Conservation (phyloP, 768 basidiomycete genomes). For the Termitomyces eurrhizus region DNA sequence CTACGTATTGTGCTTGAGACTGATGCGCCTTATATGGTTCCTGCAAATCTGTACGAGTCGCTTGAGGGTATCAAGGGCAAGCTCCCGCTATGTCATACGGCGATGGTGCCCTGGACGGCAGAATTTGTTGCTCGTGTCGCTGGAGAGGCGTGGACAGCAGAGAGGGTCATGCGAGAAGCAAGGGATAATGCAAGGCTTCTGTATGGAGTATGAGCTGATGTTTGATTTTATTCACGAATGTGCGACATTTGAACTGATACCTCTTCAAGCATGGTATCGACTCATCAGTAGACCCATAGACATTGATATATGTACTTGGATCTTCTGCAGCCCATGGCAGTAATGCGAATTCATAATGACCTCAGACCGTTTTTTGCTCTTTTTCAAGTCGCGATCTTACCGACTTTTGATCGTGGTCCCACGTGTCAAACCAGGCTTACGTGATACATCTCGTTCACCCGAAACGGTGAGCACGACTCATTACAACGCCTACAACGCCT, state of each 20-base stretch:
- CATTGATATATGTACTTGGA: not conserved
- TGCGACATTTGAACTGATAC: not conserved
- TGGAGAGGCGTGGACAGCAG: conserved; percentile 46
- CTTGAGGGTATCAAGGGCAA: conserved; percentile 52
- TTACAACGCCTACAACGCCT: not conserved
- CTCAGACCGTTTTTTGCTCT: not conserved
- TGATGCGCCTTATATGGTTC: conserved; percentile 87
- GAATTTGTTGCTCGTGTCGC: conserved; percentile 59
- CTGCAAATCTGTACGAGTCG: conserved; percentile 63
- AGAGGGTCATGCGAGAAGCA: conserved; percentile 55
- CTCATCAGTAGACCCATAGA: not conserved
- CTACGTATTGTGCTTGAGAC: conserved; percentile 71
- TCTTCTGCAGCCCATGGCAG: not conserved
- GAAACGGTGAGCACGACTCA: conserved; percentile 11
- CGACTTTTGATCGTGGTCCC: not conserved
- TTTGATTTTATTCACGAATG: not conserved
- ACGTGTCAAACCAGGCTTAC: conserved; percentile 13
- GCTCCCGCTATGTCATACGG: conserved; percentile 70
- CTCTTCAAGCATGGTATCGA: not conserved
- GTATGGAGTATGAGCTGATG: conserved; percentile 49
- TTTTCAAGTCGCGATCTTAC: too few relatives aligned
- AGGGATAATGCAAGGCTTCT: conserved; percentile 60
- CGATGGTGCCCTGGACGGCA: conserved; percentile 86
- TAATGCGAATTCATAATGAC: not conserved
- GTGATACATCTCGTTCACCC: conserved; percentile 13